These are phyloP conservation scores for Goffeauzyma gilvescens DNA, from an alignment of 768 basidiomycete species.

Conservation along the genomic window DNA sequence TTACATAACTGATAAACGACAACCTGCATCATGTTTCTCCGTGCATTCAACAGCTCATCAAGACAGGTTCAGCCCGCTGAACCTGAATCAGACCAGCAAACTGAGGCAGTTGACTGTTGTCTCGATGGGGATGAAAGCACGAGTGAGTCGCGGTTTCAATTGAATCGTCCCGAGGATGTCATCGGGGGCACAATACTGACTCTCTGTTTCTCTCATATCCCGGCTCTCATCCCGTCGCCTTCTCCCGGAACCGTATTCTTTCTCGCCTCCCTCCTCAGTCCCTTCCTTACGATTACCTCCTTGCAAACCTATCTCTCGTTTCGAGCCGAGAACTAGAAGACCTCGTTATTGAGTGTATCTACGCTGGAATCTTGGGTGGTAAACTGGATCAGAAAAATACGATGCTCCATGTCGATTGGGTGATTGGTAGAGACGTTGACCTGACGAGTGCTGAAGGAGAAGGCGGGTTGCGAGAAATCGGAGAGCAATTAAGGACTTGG, in stretches of 20 bases:
- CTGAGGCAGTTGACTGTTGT: conserved; percentile 85
- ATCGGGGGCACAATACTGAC: neutral
- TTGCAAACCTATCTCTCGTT: conserved; percentile 51
- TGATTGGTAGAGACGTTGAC: conserved; percentile 69
- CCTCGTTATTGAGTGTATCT: conserved; percentile 90
- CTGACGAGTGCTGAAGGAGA: no score
- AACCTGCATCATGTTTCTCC: no score
- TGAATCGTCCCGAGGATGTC: no score
- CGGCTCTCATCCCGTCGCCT: neutral
- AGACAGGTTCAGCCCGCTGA: no score
- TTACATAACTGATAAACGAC: no score
- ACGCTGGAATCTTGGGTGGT: conserved; percentile 69
- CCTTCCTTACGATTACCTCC: conserved; percentile 57
- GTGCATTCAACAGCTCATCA: no score
- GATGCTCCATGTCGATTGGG: conserved; percentile 78
- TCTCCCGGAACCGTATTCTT: neutral
- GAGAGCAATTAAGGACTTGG: conserved; percentile 23
- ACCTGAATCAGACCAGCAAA: conserved; percentile 56
- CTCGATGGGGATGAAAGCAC: conserved; percentile 52
- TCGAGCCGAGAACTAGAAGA: conserved; percentile 81
- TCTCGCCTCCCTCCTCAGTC: conserved; percentile 42
- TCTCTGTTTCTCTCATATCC: neutral
- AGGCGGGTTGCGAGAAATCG: conserved; percentile 10
- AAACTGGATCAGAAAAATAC: conserved; percentile 48
- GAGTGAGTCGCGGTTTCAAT: no score